These are phyloP conservation scores for Podospora pseudoanserina DNA, from an alignment of 495 filamentous ascomycete species.

Conservation along the genomic window DNA sequence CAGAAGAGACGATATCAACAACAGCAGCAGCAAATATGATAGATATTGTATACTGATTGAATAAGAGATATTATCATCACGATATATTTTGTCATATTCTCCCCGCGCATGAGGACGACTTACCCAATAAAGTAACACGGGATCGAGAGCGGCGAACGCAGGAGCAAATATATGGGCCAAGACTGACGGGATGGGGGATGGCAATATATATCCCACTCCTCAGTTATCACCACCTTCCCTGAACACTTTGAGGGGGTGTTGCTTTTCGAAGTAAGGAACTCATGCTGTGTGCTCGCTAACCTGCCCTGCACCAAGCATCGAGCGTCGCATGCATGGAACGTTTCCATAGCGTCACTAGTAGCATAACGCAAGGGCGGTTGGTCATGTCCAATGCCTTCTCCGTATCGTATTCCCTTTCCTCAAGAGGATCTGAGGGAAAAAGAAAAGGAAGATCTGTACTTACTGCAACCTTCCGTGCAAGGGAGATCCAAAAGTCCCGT, in stretches of 20 bases:
- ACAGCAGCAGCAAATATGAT: neutral
- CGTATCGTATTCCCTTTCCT: neutral
- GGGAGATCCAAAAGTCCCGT: neutral
- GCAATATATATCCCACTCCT: constrained; percentile 5
- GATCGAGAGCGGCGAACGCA: neutral
- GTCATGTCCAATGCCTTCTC: neutral
- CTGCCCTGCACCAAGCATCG: neutral
- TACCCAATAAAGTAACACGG: neutral
- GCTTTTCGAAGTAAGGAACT: neutral
- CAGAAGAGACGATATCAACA: neutral
- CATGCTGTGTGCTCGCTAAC: neutral
- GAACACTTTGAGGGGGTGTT: neutral
- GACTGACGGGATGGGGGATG: neutral
- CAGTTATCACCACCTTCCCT: neutral
- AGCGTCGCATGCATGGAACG: constrained; percentile 3
- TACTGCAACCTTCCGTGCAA: neutral
- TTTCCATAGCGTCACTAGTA: neutral
- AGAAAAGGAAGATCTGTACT: neutral
- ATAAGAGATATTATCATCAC: too few species aligned
- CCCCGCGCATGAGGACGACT: neutral
- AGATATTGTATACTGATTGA: neutral
- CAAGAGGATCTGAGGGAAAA: neutral
- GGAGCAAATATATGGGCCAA: constrained; percentile 1
- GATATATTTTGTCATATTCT: neutral
- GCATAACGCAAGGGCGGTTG: neutral